Conservation (phyloP, 2,329 filamentous ascomycete species). For the Botrytis byssoidea region DNA sequence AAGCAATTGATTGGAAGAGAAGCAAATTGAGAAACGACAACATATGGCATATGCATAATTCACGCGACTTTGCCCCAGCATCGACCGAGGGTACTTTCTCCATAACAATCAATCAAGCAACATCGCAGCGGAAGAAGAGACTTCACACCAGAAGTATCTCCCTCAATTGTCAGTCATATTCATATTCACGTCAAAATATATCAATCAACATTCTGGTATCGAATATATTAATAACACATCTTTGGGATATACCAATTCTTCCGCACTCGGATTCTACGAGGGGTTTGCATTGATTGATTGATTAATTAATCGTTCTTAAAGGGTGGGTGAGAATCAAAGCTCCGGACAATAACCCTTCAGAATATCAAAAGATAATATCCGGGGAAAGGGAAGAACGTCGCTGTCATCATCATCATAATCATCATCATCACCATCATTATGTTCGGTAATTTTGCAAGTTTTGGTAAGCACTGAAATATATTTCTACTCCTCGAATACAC, state of each 20-base stretch:
- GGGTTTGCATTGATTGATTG: not conserved
- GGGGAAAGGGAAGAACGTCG: constrained; percentile 18
- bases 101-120: not conserved
- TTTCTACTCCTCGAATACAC: not conserved
- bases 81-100: constrained; percentile 1
- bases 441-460: constrained; percentile 17
- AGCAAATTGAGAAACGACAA: constrained; percentile 5
- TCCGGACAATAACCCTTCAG: not conserved
- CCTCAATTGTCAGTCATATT: not conserved
- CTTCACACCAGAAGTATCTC: not conserved
- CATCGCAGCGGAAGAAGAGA: not conserved
- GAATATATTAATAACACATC: not conserved
- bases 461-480: constrained; percentile 21
- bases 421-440: constrained; percentile 16
- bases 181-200: not conserved
- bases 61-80: not conserved
- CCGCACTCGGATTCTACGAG: not conserved
- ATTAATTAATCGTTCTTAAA: not conserved
- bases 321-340: not conserved
- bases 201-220: not conserved
- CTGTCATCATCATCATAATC: constrained; percentile 17
- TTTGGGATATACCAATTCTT: not conserved
- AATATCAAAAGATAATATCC: not conserved
- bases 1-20: constrained; percentile 5
- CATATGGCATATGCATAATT: not conserved